phyloP scores from a whole-genome alignment of 768 basidiomycete species.

The Boletus subparvulus region DNA sequence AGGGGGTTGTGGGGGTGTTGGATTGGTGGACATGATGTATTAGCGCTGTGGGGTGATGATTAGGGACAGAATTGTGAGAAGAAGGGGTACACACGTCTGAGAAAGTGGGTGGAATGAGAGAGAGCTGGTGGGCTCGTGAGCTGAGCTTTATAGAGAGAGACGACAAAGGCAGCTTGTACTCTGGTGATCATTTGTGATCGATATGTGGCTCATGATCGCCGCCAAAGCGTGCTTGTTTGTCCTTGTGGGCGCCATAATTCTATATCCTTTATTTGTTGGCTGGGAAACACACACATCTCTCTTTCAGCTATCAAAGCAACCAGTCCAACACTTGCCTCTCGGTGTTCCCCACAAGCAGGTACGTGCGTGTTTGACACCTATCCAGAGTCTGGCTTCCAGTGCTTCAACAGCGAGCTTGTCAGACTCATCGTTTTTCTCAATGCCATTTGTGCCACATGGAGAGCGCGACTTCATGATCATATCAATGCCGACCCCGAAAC shows the following conservation, averaged over 20 bases:
- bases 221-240: slow-evolving; percentile 45
- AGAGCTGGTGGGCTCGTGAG: background rate
- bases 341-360: background rate
- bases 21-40: slow-evolving; percentile 16
- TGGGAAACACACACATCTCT: slow-evolving; percentile 18
- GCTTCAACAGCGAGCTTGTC: background rate
- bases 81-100: slow-evolving; percentile 3
- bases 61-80: background rate
- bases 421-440: background rate
- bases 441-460: background rate
- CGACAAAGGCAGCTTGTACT: slow-evolving; percentile 30
- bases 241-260: slow-evolving; percentile 41
- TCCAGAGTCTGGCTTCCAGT: background rate
- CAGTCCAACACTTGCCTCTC: background rate
- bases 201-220: slow-evolving; percentile 25
- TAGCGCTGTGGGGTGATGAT: slow-evolving; percentile 3
- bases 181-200: slow-evolving; percentile 32
- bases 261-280: slow-evolving; percentile 31
- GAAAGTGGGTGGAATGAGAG: background rate
- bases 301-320: slow-evolving; percentile 6
- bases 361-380: background rate
- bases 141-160: slow-evolving; percentile 26
- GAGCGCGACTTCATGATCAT: background rate
- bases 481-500: background rate
- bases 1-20: slow-evolving; percentile 8